These are phyloP conservation scores for Alternaria solani DNA, from an alignment of 2,329 filamentous ascomycete genomes.

Conservation along the genomic window DNA sequence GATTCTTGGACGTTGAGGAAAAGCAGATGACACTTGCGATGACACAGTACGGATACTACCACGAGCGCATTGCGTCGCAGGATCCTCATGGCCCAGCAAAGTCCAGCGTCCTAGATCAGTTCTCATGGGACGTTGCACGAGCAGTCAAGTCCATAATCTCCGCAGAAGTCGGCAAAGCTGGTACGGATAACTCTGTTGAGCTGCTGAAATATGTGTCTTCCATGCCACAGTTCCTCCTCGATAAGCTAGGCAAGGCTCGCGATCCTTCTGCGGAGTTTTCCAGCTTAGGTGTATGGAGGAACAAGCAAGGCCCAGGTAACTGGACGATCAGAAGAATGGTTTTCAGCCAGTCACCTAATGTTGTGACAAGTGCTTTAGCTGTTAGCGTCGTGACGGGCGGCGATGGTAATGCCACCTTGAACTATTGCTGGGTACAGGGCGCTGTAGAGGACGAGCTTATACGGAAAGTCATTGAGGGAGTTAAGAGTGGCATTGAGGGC, in stretches of 20 bases:
- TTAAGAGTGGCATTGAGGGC: slow-evolving; percentile 11
- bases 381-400: slow-evolving; percentile 55
- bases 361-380: slow-evolving; percentile 49
- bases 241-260: slow-evolving; percentile 52
- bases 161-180: slow-evolving; percentile 27
- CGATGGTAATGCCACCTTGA: slow-evolving; percentile 54
- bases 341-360: slow-evolving; percentile 56
- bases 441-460: slow-evolving; percentile 42
- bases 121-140: slow-evolving; percentile 33
- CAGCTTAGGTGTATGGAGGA: slow-evolving; percentile 54
- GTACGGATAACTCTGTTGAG: slow-evolving; percentile 45
- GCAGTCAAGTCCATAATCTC: slow-evolving; percentile 24
- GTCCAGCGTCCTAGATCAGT: slow-evolving; percentile 2
- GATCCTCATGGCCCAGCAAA: not conserved
- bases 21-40: slow-evolving; percentile 45
- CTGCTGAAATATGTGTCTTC: slow-evolving; percentile 54
- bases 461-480: slow-evolving; percentile 26
- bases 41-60: slow-evolving; percentile 20
- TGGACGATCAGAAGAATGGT: slow-evolving; percentile 52
- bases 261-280: slow-evolving; percentile 55
- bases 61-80: slow-evolving; percentile 11
- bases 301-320: not conserved
- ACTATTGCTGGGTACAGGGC: slow-evolving; percentile 54
- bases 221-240: slow-evolving; percentile 49
- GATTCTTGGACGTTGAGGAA: slow-evolving; percentile 35